Evolutionary conservation across 345 rosid genomes (phyloP).

Genomic region (Ricinus communis): DNA sequence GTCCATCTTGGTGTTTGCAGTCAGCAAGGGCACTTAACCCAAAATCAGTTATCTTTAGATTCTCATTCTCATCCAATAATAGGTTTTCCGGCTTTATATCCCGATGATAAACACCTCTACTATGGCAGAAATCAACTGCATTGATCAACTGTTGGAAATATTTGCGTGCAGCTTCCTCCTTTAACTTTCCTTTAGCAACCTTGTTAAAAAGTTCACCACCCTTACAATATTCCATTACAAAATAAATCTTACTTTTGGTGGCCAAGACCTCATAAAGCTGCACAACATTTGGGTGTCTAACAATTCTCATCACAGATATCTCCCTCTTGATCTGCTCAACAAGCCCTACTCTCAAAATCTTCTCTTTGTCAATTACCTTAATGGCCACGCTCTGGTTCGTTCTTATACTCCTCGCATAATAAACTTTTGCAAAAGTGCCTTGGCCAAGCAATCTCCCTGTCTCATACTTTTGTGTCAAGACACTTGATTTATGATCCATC

Average conservation of each 20-base stretch:
- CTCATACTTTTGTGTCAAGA: conserved; percentile 29
- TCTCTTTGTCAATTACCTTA: conserved; percentile 31
- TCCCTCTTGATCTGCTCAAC: conserved; percentile 37
- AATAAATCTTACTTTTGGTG: conserved; percentile 31
- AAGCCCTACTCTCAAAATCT: conserved; percentile 27
- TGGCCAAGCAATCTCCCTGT: conserved; percentile 36
- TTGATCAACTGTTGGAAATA: conserved; percentile 33
- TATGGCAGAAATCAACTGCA: conserved; percentile 37
- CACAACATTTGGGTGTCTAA: conserved; percentile 29
- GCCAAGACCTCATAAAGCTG: conserved; percentile 35
- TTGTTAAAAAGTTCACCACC: conserved; percentile 35
- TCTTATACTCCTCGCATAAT: conserved; percentile 27
- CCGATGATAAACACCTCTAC: conserved; percentile 32
- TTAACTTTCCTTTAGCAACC: conserved; percentile 29
- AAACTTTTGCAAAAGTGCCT: conserved; percentile 38
- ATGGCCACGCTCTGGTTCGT: conserved; percentile 31
- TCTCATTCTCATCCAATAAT: conserved; percentile 28
- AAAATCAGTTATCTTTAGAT: conserved; percentile 30
- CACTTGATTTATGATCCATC: conserved; percentile 29
- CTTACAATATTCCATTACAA: conserved; percentile 30
- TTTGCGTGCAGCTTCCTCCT: conserved; percentile 25
- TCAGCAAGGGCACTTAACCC: conserved; percentile 33
- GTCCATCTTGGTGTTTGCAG: conserved; percentile 27
- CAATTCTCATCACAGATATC: conserved; percentile 33
- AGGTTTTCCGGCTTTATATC: conserved; percentile 33